Percentiles rank a stretch among this genome's conserved stretches.
These are phyloP conservation scores for Thraustochytrium striatum DNA, from an alignment of 352 stramenopile genomes.

Conservation along the genomic window DNA sequence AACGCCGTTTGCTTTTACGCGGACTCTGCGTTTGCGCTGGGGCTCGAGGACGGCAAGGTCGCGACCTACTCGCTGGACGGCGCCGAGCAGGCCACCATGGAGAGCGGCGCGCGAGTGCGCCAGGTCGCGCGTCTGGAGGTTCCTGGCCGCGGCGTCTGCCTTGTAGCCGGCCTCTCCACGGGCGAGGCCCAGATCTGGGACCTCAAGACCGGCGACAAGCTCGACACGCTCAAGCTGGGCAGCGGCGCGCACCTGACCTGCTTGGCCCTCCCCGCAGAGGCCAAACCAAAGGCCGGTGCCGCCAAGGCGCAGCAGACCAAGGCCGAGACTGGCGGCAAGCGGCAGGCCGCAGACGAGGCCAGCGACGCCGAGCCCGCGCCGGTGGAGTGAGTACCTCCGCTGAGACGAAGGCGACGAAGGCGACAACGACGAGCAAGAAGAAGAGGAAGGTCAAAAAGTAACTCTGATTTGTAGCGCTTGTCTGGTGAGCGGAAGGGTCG, in stretches of 20 bases:
- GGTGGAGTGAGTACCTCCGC: no score
- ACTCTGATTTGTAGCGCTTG: background rate
- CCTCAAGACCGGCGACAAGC: background rate
- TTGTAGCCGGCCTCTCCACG: slow-evolving; percentile 25
- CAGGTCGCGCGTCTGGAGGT: background rate
- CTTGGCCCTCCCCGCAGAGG: background rate
- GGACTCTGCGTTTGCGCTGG: background rate
- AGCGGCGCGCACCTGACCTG: slow-evolving; percentile 8
- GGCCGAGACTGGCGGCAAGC: background rate
- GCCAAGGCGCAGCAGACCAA: background rate
- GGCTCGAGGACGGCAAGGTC: slow-evolving; percentile 30
- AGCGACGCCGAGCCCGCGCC: background rate
- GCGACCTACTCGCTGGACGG: background rate
- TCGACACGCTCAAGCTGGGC: background rate
- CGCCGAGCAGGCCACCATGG: background rate
- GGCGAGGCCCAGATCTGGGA: slow-evolving; percentile 11
- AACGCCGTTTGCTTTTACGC: slow-evolving; percentile 1
- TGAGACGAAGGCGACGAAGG: background rate
- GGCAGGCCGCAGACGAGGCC: background rate
- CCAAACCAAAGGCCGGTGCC: background rate
- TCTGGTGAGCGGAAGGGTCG: no score
- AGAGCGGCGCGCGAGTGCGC: background rate
- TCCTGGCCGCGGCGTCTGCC: background rate
- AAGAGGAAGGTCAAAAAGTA: background rate
- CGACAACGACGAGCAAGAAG: slow-evolving; percentile 12